Conservation (phyloP, 1,284 basidiomycete species). For the Trichosporon coremiiforme region DNA sequence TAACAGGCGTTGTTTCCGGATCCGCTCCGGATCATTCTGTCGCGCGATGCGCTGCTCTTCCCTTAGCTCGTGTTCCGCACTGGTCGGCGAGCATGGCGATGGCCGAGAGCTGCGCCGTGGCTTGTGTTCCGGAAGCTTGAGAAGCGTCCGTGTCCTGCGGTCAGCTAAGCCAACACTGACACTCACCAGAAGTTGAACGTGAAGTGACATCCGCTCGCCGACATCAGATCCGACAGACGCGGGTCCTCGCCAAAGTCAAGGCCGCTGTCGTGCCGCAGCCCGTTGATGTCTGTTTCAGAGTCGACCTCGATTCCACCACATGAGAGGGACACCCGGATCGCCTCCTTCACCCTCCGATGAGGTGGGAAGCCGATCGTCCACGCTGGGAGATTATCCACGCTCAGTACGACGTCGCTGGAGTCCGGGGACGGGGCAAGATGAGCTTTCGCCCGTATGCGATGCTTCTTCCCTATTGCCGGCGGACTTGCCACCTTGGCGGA, state of each 20-base stretch:
- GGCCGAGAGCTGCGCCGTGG: background rate
- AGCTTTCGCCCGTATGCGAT: background rate
- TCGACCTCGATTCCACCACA: background rate
- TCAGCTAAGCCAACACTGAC: background rate
- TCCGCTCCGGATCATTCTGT: background rate
- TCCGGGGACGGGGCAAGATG: background rate
- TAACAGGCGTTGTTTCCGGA: background rate
- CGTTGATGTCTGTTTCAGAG: background rate
- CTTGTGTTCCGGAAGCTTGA: background rate
- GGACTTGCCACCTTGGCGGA: background rate
- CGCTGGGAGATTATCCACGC: background rate
- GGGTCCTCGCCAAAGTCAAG: slow-evolving; percentile 1
- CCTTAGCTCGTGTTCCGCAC: background rate
- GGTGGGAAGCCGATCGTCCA: background rate
- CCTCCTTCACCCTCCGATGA: background rate
- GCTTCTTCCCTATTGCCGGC: background rate
- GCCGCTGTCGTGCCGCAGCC: background rate
- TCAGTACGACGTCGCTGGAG: background rate
- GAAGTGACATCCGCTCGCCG: background rate
- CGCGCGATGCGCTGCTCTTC: background rate
- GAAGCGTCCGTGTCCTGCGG: background rate
- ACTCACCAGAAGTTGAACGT: slow-evolving; percentile 1
- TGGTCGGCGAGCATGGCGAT: background rate
- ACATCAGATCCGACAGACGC: background rate
- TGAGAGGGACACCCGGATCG: background rate